These are phyloP conservation scores for Tetrastigma voinierianum DNA, from an alignment of 164 flowering plant species.

Conservation along the genomic window DNA sequence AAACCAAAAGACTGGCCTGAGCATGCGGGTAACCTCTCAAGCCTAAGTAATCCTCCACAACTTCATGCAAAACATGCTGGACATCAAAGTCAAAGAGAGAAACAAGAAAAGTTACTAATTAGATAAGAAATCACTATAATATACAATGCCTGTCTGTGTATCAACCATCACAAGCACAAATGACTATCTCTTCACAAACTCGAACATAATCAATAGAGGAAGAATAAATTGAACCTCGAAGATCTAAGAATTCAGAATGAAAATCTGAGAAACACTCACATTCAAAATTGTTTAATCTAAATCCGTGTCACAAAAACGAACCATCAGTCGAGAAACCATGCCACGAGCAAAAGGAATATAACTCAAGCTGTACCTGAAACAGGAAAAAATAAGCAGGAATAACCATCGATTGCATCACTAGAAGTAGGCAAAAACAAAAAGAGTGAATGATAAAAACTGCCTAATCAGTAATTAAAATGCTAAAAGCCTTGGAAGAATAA, in stretches of 20 bases:
- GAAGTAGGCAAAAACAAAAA: not conserved
- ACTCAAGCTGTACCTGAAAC: conserved; percentile 90
- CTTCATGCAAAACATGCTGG: too few species aligned
- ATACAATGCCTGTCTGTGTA: not conserved
- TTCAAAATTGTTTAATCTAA: conserved; percentile 19
- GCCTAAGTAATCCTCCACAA: too few species aligned
- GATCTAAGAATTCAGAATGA: not conserved
- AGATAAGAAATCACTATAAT: not conserved
- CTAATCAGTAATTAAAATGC: too few species aligned
- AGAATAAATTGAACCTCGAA: not conserved
- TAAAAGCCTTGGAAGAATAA: too few species aligned
- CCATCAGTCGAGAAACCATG: conserved; percentile 63
- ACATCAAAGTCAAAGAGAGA: not conserved
- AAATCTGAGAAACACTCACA: not conserved
- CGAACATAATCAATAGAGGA: not conserved
- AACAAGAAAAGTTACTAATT: not conserved
- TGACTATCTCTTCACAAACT: not conserved
- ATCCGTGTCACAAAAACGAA: conserved; percentile 76
- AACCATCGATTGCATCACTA: not conserved
- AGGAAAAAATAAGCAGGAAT: not conserved
- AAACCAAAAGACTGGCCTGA: too few species aligned
- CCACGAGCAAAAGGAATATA: conserved; percentile 92
- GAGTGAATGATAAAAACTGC: not conserved
- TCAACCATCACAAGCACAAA: conserved; percentile 2
- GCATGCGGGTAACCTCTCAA: too few species aligned